A percentile compares a stretch with the other conserved stretches of the same genome.
Evolutionary conservation across 2,329 filamentous ascomycete genomes (phyloP).

Genomic region (Aspergillus jensenii): DNA sequence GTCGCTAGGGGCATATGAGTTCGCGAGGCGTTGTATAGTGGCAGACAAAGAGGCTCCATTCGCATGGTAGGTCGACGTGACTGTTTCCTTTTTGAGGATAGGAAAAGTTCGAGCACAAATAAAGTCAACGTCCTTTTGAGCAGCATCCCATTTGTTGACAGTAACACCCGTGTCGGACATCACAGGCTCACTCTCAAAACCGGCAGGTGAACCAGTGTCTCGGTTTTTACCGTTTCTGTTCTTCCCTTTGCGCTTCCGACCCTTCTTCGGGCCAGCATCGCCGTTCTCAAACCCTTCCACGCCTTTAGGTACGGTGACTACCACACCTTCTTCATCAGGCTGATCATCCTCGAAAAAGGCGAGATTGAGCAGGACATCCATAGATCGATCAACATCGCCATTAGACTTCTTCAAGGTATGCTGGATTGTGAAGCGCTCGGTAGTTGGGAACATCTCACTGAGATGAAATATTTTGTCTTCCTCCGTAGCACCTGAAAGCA

Average conservation of each 20-base stretch:
- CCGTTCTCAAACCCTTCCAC: constrained; percentile 77
- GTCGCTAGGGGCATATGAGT: constrained; percentile 45
- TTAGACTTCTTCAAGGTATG: constrained; percentile 67
- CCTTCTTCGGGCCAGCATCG: constrained; percentile 39
- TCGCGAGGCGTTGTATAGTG: constrained; percentile 57
- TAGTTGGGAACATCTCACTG: constrained; percentile 67
- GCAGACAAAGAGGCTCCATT: constrained; percentile 56
- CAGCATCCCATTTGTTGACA: constrained; percentile 60
- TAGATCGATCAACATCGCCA: constrained; percentile 66
- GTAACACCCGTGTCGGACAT: constrained; percentile 14
- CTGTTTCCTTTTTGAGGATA: constrained; percentile 45
- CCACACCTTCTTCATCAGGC: constrained; percentile 51
- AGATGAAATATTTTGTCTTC: constrained; percentile 66
- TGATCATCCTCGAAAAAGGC: constrained; percentile 69
- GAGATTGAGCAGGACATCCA: constrained; percentile 78
- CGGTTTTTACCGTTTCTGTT: constrained; percentile 34
- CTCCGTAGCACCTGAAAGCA: constrained; percentile 33
- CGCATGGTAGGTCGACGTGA: constrained; percentile 60
- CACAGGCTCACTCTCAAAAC: constrained; percentile 15
- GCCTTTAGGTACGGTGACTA: constrained; percentile 59
- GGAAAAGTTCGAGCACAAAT: constrained; percentile 54
- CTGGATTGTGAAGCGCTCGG: constrained; percentile 65
- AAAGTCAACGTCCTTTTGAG: constrained; percentile 60
- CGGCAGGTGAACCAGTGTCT: constrained; percentile 12
- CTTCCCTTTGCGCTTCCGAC: constrained; percentile 43